Conservation (phyloP, 2,329 filamentous ascomycete species). For the Calonectria hongkongensis region DNA sequence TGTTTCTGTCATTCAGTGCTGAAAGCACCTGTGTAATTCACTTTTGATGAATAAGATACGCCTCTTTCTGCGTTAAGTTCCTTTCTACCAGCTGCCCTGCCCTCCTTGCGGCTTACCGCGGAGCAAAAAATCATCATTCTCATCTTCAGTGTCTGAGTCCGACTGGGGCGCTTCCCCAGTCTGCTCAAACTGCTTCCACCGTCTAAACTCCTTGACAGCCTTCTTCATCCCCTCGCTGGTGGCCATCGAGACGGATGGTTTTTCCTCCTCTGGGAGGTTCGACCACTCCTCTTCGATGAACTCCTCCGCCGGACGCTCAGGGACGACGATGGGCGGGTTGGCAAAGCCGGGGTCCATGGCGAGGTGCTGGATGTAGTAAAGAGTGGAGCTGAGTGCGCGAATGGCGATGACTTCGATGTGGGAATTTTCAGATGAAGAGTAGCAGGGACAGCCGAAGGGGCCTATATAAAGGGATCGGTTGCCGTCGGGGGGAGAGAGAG, state of each 20-base stretch:
- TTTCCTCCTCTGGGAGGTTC: slow-evolving; percentile 55
- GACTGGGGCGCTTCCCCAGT: slow-evolving; percentile 52
- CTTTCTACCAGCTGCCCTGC: slow-evolving; percentile 20
- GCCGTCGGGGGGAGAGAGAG: slow-evolving; percentile 71
- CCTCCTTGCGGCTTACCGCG: slow-evolving; percentile 12
- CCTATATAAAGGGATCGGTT: slow-evolving; percentile 66
- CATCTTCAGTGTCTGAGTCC: slow-evolving; percentile 54
- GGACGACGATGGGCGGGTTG: slow-evolving; percentile 63
- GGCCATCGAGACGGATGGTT: slow-evolving; percentile 51
- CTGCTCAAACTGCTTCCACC: slow-evolving; percentile 55
- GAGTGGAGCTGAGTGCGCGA: slow-evolving; percentile 69
- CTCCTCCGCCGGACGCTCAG: slow-evolving; percentile 47
- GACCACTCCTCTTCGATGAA: slow-evolving; percentile 57
- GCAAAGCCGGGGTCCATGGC: slow-evolving; percentile 62
- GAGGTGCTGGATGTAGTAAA: slow-evolving; percentile 78
- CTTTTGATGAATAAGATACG: slow-evolving; percentile 45
- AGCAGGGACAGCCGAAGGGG: slow-evolving; percentile 78
- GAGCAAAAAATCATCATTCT: slow-evolving; percentile 23
- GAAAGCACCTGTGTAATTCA: slow-evolving; percentile 44
- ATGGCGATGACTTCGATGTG: slow-evolving; percentile 79
- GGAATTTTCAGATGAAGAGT: slow-evolving; percentile 78
- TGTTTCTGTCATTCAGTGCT: slow-evolving; percentile 32
- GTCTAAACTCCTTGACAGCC: slow-evolving; percentile 51
- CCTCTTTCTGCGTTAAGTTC: neutral
- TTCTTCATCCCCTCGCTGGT: slow-evolving; percentile 49